Percentiles rank a stretch among this genome's conserved stretches.
phyloP scores from a whole-genome alignment of 2,329 filamentous ascomycete genomes.

The Dactylellina parvicollis region DNA sequence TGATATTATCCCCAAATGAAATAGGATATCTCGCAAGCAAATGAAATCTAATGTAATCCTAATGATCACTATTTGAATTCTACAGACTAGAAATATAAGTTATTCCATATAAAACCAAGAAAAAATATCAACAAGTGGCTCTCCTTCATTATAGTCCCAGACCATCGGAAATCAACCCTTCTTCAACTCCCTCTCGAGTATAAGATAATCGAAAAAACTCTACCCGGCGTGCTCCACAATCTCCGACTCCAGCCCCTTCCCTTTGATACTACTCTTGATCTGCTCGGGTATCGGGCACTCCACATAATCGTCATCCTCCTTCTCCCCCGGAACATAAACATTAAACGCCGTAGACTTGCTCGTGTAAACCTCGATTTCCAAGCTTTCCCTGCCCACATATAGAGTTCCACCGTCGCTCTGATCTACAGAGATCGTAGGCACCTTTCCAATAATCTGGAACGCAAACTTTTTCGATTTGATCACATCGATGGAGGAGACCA shows the following conservation, averaged over 20 bases:
- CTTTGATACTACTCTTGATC: conserved; percentile 79
- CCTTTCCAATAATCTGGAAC: conserved; percentile 84
- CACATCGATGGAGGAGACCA: conserved; percentile 90
- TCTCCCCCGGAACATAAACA: conserved; percentile 78
- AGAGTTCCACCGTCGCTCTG: conserved; percentile 90
- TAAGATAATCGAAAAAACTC: conserved; percentile 34
- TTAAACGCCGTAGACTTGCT: conserved; percentile 91
- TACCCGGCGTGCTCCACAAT: conserved; percentile 94
- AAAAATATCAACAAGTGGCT: neutral
- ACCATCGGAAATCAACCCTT: neutral
- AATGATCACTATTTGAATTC: no score
- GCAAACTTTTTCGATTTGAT: conserved; percentile 96
- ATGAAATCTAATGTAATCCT: no score
- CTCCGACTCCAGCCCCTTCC: conserved; percentile 84
- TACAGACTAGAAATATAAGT: neutral
- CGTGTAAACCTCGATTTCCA: conserved; percentile 82
- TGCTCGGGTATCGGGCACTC: conserved; percentile 90
- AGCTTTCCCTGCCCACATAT: conserved; percentile 83
- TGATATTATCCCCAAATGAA: no score
- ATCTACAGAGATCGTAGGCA: conserved; percentile 89
- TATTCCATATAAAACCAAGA: neutral
- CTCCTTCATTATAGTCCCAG: neutral
- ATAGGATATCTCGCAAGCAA: no score
- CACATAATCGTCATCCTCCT: conserved; percentile 80
- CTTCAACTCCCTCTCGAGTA: neutral